phyloP scores from a whole-genome alignment of 1,284 basidiomycete species.

The Bjerkandera adusta region DNA sequence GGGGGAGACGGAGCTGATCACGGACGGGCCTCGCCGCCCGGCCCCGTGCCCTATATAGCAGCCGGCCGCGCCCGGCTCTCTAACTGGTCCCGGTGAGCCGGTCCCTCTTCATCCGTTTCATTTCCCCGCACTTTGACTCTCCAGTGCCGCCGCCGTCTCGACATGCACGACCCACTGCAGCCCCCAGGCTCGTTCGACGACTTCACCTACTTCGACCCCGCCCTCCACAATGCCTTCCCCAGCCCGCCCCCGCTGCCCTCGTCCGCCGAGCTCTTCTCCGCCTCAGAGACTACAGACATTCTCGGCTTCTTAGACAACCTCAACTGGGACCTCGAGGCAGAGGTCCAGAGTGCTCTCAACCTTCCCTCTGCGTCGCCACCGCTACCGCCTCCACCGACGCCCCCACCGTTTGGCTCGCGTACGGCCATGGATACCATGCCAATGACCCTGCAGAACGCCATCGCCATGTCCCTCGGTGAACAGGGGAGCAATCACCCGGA shows the following conservation, averaged over 20 bases:
- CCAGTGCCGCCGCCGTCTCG: background rate
- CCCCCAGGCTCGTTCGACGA: constrained; percentile 51
- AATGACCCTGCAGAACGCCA: constrained; percentile 12
- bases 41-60: too few species aligned
- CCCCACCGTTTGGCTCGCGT: background rate
- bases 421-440: too few species aligned
- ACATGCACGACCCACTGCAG: constrained; percentile 23
- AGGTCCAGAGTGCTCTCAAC: constrained; percentile 22
- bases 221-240: constrained; percentile 51
- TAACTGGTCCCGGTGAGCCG: constrained; percentile 7
- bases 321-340: constrained; percentile 55
- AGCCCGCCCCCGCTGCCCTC: constrained; percentile 59
- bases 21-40: constrained; percentile 22
- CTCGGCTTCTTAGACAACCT: constrained; percentile 78
- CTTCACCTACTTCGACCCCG: constrained; percentile 66
- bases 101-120: constrained; percentile 5
- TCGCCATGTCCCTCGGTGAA: constrained; percentile 12
- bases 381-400: too few species aligned
- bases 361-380: background rate
- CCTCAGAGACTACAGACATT: constrained; percentile 67
- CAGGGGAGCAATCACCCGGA: background rate
- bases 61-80: too few species aligned
- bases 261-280: constrained; percentile 72
- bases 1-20: constrained; percentile 27
- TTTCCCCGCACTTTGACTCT: too few species aligned